phyloP scores from a whole-genome alignment of 768 basidiomycete species.

The Cyclocybe aegerita region DNA sequence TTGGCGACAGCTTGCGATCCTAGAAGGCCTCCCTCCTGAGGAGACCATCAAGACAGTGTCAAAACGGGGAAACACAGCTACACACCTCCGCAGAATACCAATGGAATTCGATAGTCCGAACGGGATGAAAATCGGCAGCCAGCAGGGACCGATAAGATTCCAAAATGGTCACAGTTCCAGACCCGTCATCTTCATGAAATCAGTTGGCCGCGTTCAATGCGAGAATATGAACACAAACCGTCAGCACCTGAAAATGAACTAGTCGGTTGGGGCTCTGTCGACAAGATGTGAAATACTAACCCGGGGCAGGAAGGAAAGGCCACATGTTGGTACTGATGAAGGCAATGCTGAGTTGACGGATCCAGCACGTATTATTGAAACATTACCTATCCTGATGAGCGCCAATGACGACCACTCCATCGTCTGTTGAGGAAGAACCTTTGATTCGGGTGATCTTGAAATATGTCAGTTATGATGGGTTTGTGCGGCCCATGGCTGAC shows the following conservation, averaged over 20 bases:
- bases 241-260: constrained; percentile 42
- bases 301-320: constrained; percentile 78
- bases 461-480: constrained; percentile 2
- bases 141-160: constrained; percentile 76
- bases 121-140: constrained; percentile 65
- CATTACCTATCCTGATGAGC: constrained; percentile 83
- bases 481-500: constrained; percentile 16
- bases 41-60: constrained; percentile 11
- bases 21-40: constrained; percentile 78
- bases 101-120: constrained; percentile 72
- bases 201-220: not conserved
- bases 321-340: constrained; percentile 64
- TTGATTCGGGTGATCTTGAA: constrained; percentile 74
- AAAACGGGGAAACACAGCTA: constrained; percentile 10
- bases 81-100: constrained; percentile 81
- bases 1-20: constrained; percentile 89
- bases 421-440: constrained; percentile 62
- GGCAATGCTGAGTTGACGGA: not conserved
- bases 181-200: constrained; percentile 61
- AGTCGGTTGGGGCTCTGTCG: constrained; percentile 11
- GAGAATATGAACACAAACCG: constrained; percentile 35
- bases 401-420: constrained; percentile 65
- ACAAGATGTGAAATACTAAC: constrained; percentile 34
- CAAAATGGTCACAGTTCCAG: constrained; percentile 76
- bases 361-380: not conserved